phyloP scores from a whole-genome alignment of 2,329 filamentous ascomycete species.

The Fusarium foetens region DNA sequence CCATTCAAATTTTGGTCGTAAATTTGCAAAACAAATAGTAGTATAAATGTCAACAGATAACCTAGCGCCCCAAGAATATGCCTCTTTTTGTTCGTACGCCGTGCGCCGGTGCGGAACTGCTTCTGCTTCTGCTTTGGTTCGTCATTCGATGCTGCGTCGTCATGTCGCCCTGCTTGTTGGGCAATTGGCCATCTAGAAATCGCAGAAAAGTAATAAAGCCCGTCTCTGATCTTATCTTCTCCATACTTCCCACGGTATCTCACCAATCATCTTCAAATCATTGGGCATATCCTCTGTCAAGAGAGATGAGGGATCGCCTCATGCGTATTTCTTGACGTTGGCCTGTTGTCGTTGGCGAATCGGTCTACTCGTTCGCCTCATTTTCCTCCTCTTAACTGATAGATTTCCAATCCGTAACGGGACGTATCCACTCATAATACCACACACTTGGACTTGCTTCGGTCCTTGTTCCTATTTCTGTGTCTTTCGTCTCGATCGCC shows the following conservation, averaged over 20 bases:
- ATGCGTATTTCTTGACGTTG: constrained; percentile 32
- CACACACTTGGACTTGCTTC: constrained; percentile 52
- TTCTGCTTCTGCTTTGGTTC: constrained; percentile 48
- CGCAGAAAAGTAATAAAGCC: constrained; percentile 42
- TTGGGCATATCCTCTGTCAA: constrained; percentile 36
- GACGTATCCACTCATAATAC: constrained; percentile 51
- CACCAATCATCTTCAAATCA: constrained; percentile 39
- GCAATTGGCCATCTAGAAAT: constrained; percentile 44
- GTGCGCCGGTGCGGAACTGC: constrained; percentile 52
- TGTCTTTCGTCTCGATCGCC: constrained; percentile 49
- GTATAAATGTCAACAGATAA: constrained; percentile 51
- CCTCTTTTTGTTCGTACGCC: constrained; percentile 53
- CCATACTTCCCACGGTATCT: constrained; percentile 38
- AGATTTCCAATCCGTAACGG: not conserved
- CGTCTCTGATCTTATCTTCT: constrained; percentile 25
- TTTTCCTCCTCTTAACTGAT: constrained; percentile 31
- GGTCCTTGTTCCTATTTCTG: constrained; percentile 49
- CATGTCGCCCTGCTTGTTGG: constrained; percentile 44
- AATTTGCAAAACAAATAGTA: constrained; percentile 41
- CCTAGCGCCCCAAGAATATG: constrained; percentile 52
- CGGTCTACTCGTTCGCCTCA: constrained; percentile 26
- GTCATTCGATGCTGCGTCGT: constrained; percentile 50
- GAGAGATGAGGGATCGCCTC: constrained; percentile 40
- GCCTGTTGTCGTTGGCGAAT: constrained; percentile 28
- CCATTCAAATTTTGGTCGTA: constrained; percentile 34